phyloP scores from a whole-genome alignment of 345 rosid genomes.

The Firmiana major region DNA sequence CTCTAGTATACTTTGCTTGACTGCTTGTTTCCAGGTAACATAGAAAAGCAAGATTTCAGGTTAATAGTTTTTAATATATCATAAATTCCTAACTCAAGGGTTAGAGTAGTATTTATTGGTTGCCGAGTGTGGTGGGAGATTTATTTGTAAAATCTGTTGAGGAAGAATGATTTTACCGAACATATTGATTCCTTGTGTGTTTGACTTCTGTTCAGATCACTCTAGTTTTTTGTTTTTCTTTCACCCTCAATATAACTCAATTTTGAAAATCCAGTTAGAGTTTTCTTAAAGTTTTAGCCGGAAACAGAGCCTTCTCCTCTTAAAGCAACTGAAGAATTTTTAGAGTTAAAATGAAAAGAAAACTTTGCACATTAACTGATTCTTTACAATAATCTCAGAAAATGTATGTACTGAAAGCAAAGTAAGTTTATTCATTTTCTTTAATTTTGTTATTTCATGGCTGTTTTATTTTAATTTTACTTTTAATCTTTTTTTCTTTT shows the following conservation, averaged over 20 bases:
- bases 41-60: not conserved
- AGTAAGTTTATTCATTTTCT: too few relatives aligned
- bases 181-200: conserved; percentile 6
- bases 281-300: too few relatives aligned
- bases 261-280: too few relatives aligned
- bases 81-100: conserved; percentile 2
- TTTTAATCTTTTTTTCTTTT: too few relatives aligned
- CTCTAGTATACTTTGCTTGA: not conserved
- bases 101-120: conserved; percentile 7
- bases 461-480: too few relatives aligned
- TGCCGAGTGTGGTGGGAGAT: not conserved
- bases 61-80: not conserved
- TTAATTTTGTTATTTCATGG: too few relatives aligned
- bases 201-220: not conserved
- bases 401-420: too few relatives aligned
- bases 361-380: too few relatives aligned
- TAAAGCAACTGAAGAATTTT: too few relatives aligned
- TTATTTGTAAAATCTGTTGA: not conserved
- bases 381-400: too few relatives aligned
- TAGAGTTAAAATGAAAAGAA: too few relatives aligned
- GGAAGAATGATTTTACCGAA: not conserved
- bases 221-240: not conserved
- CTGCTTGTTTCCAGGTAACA: not conserved
- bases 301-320: too few relatives aligned
- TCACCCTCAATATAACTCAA: not conserved